Base-by-base conservation (phyloP, 2,329 filamentous ascomycete genomes). In the Neoascochyta sp. region DNA sequence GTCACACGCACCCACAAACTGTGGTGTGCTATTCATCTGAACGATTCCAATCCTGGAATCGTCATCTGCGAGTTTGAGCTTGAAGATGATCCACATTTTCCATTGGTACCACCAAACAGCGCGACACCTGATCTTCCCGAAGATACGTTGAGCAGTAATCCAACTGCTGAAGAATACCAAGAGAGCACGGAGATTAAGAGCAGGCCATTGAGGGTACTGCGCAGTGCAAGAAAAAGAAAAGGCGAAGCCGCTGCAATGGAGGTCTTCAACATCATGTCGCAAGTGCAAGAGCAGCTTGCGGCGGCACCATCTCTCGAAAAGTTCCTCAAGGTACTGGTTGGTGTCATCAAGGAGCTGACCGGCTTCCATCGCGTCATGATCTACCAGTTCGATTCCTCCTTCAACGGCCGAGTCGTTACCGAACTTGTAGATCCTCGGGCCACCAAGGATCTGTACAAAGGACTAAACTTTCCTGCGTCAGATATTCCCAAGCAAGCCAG, bases 351-450 rank as follows among this genome's bases (percentile, higher is more conserved):
- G 54, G 88, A 95, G 52, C 59, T 95, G 27, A 93, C 87, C 0
- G 87, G 88, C 0, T 95, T 95, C 43, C 88, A 94, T 54, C 83
- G 88, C 9, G 86, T 94, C 26, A 89, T 95, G 85, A 75, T 95
- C 2, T 95, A 94, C 52, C 86, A 94, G 58, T 95, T 95, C 43
- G 88, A 95, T 57, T 70, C 79, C 4, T 63, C 73, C 1, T 92
- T 83, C 70, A 94, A 93, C 48, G 88, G 87, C 11, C 80, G 84
- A 33, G 87, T 94, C 1, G 87, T 94, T 4, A 87, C 87, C 1
- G 88, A 95, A 57, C 68, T 94, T 8, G 83, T 94, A 7, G 85
- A 95, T 55, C 84, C 85, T 1, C 70, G 77, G 11, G 79, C 81
- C 17, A 90, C 86, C 0, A 81, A 82, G 32, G 88, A 94, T 58